Percentiles rank a stretch among this genome's conserved stretches.
These are phyloP conservation scores for Pseudozyma tsukubaensis DNA, from an alignment of 1,284 basidiomycete species.

Conservation along the genomic window DNA sequence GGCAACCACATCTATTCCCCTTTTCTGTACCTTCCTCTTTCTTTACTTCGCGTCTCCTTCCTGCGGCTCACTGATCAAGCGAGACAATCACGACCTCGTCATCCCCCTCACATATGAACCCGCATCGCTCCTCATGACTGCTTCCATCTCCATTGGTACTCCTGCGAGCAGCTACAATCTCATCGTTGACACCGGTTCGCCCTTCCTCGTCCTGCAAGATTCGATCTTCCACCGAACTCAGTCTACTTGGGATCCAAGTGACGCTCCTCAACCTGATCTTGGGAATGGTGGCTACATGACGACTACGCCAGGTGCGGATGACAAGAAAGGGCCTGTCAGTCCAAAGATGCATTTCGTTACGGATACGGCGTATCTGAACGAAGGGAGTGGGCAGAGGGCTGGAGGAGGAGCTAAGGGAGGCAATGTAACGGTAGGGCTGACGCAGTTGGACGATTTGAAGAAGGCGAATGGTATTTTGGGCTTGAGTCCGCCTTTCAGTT, in stretches of 20 bases:
- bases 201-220: slow-evolving; percentile 26
- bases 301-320: slow-evolving; percentile 6
- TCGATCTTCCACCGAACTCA: background rate
- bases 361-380: slow-evolving; percentile 11
- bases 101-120: slow-evolving; percentile 21
- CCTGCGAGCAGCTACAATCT: slow-evolving; percentile 21
- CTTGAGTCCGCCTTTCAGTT: slow-evolving; percentile 26
- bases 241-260: slow-evolving; percentile 10
- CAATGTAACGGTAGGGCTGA: slow-evolving; percentile 15
- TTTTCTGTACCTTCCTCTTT: background rate
- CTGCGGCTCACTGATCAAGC: background rate
- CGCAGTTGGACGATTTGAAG: slow-evolving; percentile 18
- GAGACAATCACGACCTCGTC: slow-evolving; percentile 18
- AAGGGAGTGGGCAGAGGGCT: slow-evolving; percentile 9
- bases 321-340: slow-evolving; percentile 2
- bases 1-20: too few relatives aligned
- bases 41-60: background rate
- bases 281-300: slow-evolving; percentile 11
- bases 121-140: slow-evolving; percentile 16
- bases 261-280: slow-evolving; percentile 3
- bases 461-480: slow-evolving; percentile 31
- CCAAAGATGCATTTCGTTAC: slow-evolving; percentile 22
- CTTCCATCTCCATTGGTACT: slow-evolving; percentile 20
- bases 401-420: slow-evolving; percentile 7
- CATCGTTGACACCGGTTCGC: slow-evolving; percentile 36